Evolutionary conservation across 371 early-diverging fungal genomes (phyloP).

Genomic region (Astathelohania contejeani): DNA sequence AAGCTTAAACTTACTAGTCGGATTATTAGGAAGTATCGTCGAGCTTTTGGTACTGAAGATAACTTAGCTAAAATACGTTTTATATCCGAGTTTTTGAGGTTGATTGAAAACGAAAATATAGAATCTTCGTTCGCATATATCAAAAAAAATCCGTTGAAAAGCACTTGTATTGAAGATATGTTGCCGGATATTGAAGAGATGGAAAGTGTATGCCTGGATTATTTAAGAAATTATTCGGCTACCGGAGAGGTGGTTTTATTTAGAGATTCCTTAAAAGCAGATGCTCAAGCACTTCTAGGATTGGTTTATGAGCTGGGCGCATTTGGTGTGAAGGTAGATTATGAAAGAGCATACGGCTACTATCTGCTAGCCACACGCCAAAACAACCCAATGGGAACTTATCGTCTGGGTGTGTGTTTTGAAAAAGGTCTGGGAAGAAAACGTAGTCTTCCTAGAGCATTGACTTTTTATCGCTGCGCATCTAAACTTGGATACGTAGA

Average conservation of each 20-base stretch:
- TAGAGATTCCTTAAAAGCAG: background rate
- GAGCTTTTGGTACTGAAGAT: too few relatives aligned
- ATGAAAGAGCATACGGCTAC: constrained; percentile 41
- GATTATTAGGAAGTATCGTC: too few relatives aligned
- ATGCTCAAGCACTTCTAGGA: constrained; percentile 18
- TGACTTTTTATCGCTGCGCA: constrained; percentile 49
- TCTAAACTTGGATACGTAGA: constrained; percentile 51
- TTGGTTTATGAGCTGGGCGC: constrained; percentile 34
- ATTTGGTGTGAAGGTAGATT: constrained; percentile 21
- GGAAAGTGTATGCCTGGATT: background rate
- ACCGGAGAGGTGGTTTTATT: background rate
- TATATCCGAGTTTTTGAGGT: background rate
- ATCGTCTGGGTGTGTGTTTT: constrained; percentile 46
- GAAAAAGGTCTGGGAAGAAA: constrained; percentile 45
- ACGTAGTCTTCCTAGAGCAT: constrained; percentile 32
- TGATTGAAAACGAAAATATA: background rate
- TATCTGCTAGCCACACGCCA: constrained; percentile 44
- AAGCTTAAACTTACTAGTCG: too few relatives aligned
- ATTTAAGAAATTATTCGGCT: background rate
- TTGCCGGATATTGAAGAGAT: background rate
- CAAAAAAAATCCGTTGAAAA: background rate
- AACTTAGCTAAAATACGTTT: too few relatives aligned
- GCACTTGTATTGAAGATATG: background rate
- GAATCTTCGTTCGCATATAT: background rate
- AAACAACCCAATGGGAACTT: constrained; percentile 45